Percentiles rank a stretch among this genome's conserved stretches.
phyloP scores from a whole-genome alignment of 1,284 basidiomycete genomes.

The Leucoagaricus sp. region DNA sequence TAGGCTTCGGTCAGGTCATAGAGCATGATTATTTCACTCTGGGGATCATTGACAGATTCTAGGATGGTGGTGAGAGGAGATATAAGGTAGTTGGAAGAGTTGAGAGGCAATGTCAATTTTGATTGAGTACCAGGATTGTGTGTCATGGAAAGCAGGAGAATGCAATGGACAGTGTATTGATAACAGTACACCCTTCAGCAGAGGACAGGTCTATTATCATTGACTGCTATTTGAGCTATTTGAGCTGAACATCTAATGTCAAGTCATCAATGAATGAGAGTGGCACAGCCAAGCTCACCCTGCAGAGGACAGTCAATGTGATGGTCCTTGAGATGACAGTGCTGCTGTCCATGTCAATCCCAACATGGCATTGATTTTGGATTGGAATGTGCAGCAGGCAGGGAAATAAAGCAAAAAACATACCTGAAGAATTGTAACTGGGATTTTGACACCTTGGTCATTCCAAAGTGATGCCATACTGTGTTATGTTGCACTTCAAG shows the following conservation, averaged over 20 bases:
- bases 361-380: too few relatives aligned
- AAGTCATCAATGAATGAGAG: neutral
- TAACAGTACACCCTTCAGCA: neutral
- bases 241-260: neutral
- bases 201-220: neutral
- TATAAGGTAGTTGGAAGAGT: slow-evolving; percentile 17
- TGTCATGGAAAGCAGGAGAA: neutral
- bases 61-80: slow-evolving; percentile 49
- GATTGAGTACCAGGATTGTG: neutral
- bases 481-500: too few relatives aligned
- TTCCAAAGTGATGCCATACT: too few relatives aligned
- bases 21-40: slow-evolving; percentile 34
- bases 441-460: too few relatives aligned
- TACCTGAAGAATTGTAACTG: too few relatives aligned
- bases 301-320: too few relatives aligned
- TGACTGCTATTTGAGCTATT: slow-evolving; percentile 4
- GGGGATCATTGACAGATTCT: slow-evolving; percentile 40
- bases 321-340: neutral
- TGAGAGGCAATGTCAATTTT: too few relatives aligned
- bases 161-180: neutral
- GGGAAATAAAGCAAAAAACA: too few relatives aligned
- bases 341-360: too few relatives aligned
- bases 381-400: too few relatives aligned
- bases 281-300: neutral
- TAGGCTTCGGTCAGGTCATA: slow-evolving; percentile 64